These are phyloP conservation scores for Myxozyma monticola DNA, from an alignment of 805 yeast genomes.

Conservation along the genomic window DNA sequence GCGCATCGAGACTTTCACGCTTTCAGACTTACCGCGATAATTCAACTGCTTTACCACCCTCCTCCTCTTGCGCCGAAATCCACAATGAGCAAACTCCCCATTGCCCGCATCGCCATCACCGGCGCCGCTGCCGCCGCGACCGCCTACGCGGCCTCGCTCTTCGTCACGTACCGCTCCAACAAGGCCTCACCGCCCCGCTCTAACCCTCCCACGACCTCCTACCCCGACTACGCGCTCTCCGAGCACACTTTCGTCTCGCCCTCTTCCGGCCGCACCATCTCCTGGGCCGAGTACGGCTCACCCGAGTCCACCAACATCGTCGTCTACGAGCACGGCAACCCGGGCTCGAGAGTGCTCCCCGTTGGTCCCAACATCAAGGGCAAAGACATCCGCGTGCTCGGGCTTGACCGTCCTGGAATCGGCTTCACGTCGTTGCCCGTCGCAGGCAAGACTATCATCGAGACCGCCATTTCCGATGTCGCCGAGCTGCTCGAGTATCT, in stretches of 20 bases:
- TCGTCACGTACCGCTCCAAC: conserved; percentile 13
- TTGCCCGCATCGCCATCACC: conserved; percentile 8
- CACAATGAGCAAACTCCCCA: background rate
- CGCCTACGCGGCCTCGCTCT: conserved; percentile 2
- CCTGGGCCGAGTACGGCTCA: conserved; percentile 30
- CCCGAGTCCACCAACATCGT: conserved; percentile 27
- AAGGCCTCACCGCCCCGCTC: conserved; percentile 25
- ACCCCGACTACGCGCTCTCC: conserved; percentile 27
- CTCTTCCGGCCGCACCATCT: conserved; percentile 27
- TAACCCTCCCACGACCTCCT: conserved; percentile 26
- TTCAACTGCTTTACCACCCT: background rate
- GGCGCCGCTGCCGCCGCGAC: conserved; percentile 12
- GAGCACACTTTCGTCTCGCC: conserved; percentile 31
- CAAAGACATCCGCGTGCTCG: conserved; percentile 29
- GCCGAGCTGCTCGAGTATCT: conserved; percentile 29
- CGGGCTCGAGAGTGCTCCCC: conserved; percentile 28
- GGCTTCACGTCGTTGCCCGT: conserved; percentile 29
- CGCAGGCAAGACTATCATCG: conserved; percentile 24
- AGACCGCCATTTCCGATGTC: conserved; percentile 28
- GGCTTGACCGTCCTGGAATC: conserved; percentile 29
- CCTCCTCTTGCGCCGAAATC: background rate
- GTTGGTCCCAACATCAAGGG: conserved; percentile 28
- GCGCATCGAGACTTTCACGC: too few relatives aligned
- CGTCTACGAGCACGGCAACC: conserved; percentile 29
- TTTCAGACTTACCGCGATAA: background rate